Base-by-base conservation (phyloP, 371 early-diverging fungal species). In the Rhizopus delemar region DNA sequence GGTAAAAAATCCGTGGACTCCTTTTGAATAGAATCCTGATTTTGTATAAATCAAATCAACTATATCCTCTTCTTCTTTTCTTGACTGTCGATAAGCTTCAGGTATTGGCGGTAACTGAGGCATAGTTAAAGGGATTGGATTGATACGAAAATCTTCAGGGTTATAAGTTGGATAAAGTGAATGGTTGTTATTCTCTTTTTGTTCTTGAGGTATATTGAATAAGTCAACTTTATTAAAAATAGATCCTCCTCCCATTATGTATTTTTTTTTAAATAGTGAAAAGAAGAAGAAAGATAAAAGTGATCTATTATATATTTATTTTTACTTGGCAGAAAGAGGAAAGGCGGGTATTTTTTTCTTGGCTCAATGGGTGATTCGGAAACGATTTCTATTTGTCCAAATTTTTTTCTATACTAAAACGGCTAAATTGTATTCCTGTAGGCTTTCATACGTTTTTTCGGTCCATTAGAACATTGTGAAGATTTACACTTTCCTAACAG, bases 1-100 rank as follows among this genome's bases (percentile, higher is more conserved):
- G 48, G 67, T 31, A 62, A 77, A 62, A 41, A 71, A 74, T 5
- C 77, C 77, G 49, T 76, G 77, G 32, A 63, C 65, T 15, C 31
- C 63, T n/a, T 59, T 46, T 22, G 43, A 48, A 45, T 69, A 73
- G 33, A 74, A 77, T 3, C 73, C 78, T 9, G 74, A 74, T 50
- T 77, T 77, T 28, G 74, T 58, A 57, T 77, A 77, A 11, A 77
- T 66, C 12, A 77, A 38, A 9, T 69, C 2, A 8, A 43, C 9
- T 55, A 46, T 46, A 46, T 22, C 34, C 11, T 43, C 6, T 6
- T 43, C 6, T 8, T 12, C 13, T 16, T 33, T n/a, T 15, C 22
- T 33, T 38, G 46, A 33, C 12, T 15, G 22, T 32, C 34, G 5
- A 48, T 67, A 67, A 4, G 59, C 63, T 28, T 48, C 49, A 16